phyloP scores from a whole-genome alignment of 257 asterid species.

The Capsicum pubescens region DNA sequence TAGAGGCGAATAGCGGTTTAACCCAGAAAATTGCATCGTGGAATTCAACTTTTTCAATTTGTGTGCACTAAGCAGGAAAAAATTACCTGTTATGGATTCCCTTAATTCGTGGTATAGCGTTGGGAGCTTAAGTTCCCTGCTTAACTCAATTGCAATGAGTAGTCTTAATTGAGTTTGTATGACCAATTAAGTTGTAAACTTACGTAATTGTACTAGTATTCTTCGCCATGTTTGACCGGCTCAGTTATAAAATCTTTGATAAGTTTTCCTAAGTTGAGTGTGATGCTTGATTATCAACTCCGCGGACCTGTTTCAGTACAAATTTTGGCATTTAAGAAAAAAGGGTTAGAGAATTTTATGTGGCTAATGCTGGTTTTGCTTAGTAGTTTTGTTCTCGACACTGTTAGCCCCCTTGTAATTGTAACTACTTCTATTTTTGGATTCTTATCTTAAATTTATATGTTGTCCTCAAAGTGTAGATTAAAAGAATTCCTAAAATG shows the following conservation, averaged over 20 bases:
- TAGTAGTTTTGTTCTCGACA: constrained; percentile 1
- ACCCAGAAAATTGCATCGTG: not conserved
- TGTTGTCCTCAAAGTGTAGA: constrained; percentile 10
- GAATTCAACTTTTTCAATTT: not conserved
- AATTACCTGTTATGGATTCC: not conserved
- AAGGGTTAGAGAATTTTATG: constrained; percentile 13
- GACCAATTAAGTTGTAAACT: not conserved
- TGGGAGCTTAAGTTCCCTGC: not conserved
- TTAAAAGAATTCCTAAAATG: not conserved
- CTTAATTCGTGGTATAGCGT: not conserved
- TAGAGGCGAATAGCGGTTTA: not conserved
- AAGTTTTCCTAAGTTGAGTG: constrained; percentile 12
- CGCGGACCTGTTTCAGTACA: not conserved
- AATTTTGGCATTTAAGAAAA: not conserved
- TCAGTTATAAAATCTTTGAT: not conserved
- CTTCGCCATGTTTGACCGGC: not conserved
- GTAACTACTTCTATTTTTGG: not conserved
- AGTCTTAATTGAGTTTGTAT: not conserved
- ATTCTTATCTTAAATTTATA: not conserved
- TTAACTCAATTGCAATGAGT: not conserved
- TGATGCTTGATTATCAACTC: not conserved
- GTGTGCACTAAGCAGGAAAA: not conserved
- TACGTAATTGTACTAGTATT: not conserved
- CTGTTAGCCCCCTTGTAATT: not conserved
- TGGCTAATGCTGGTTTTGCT: constrained; percentile 5